Base-by-base conservation (phyloP, 345 rosid species). In the Reutealis trisperma region DNA sequence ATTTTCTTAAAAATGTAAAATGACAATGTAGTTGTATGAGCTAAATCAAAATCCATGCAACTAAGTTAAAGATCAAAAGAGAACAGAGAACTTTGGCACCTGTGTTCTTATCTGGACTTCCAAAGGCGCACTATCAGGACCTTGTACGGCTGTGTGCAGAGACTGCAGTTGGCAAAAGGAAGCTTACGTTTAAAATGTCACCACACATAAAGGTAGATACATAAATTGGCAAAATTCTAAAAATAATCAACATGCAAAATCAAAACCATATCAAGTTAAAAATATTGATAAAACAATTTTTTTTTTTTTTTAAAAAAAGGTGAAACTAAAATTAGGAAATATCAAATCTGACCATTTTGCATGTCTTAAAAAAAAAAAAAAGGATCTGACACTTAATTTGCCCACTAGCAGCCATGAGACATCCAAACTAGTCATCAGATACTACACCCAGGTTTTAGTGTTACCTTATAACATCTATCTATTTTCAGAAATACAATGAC, bases 31-130 rank as follows among this genome's bases (percentile, higher is more conserved):
- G 34, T 63, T 68, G 55, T 37, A 54, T 37, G 57, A 79, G 79
- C 63, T 22, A 60, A 78, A 64, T 44, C 47, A 44, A 52, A 47
- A 64, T 18, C 30, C 30, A n/a, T 10, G 63, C 34, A 22, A 61
- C 42, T 25, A 67, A 25, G 30, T 49, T 62, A 19, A n/a, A 63
- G 70, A 77, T 73, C 52, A 62, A 37, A 61, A 1, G 70, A 74
- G 18, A 63, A 37, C 12, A 59, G 65, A 54, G 30, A 65, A 61
- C 47, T 63, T 47, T 32, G 6, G 65, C 52, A 91, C 95, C 93
- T 88, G 90, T 63, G 95, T 91, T 84, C 95, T 89, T 77, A 91
- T 91, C 82, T 91, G 95, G 68, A 91, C 95, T 83, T 91, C 95
- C 79, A 91, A 79, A 73, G 95, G 89, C 49, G 93, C 86, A 73